Conservation (phyloP, 345 rosid genomes). For the Citrus glauca region DNA sequence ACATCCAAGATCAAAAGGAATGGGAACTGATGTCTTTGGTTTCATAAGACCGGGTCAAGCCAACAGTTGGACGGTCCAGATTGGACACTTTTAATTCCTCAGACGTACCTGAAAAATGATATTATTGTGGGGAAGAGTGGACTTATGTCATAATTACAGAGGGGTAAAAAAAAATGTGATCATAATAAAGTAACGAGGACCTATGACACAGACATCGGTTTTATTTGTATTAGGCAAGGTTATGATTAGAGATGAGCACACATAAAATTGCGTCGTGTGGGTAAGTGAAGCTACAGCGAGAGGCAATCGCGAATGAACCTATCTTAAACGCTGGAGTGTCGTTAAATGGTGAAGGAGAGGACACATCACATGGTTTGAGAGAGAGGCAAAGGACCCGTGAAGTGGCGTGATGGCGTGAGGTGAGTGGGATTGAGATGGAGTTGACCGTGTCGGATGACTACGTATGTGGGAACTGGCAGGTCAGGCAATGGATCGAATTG, state of each 20-base stretch:
- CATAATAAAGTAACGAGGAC: background rate
- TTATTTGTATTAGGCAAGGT: conserved; percentile 19
- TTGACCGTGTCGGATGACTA: conserved; percentile 5
- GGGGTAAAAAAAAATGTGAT: background rate
- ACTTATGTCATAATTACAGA: too few species aligned
- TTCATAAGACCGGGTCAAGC: background rate
- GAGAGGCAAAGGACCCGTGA: background rate
- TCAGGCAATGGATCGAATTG: conserved; percentile 14
- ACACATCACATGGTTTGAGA: background rate
- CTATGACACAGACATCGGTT: conserved; percentile 13
- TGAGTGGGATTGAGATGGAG: background rate
- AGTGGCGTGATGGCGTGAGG: background rate
- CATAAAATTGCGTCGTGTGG: conserved; percentile 24
- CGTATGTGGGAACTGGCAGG: background rate
- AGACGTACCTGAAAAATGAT: too few species aligned
- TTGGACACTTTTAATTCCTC: background rate
- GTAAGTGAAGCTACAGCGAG: background rate
- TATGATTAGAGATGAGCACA: conserved; percentile 1
- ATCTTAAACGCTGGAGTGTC: background rate
- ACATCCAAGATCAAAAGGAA: background rate
- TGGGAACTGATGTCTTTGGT: background rate
- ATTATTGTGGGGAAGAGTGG: too few species aligned
- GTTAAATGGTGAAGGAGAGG: background rate
- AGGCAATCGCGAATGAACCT: background rate
- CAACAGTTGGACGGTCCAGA: conserved; percentile 6